These are phyloP conservation scores for Penicillium sp. DNA, from an alignment of 2,329 filamentous ascomycete genomes.

Conservation along the genomic window DNA sequence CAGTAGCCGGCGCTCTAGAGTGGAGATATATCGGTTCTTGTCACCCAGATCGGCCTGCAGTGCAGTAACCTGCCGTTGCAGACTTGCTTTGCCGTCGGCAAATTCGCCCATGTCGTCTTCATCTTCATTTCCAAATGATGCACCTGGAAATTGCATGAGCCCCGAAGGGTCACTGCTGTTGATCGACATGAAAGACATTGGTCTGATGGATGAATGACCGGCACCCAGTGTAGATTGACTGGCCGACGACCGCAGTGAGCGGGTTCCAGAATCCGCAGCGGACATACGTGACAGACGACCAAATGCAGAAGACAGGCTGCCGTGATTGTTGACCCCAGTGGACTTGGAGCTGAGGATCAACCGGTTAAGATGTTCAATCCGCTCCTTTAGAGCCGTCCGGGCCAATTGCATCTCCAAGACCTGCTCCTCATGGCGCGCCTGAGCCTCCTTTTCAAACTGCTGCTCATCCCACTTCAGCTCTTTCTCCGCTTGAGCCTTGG, in stretches of 20 bases:
- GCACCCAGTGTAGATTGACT: slow-evolving; percentile 59
- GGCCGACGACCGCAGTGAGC: slow-evolving; percentile 68
- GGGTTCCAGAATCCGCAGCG: slow-evolving; percentile 39
- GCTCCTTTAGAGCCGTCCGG: slow-evolving; percentile 90
- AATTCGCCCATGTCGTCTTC: slow-evolving; percentile 79
- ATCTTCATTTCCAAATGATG: slow-evolving; percentile 42
- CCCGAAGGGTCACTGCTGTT: slow-evolving; percentile 41
- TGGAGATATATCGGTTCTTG: slow-evolving; percentile 94
- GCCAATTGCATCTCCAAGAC: slow-evolving; percentile 98
- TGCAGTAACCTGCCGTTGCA: slow-evolving; percentile 83
- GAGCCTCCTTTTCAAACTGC: slow-evolving; percentile 77
- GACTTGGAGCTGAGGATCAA: slow-evolving; percentile 95
- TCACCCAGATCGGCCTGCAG: slow-evolving; percentile 93
- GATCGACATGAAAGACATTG: slow-evolving; percentile 66
- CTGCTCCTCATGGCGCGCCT: slow-evolving; percentile 89
- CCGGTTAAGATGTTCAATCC: slow-evolving; percentile 94
- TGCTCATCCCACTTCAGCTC: slow-evolving; percentile 66
- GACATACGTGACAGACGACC: slow-evolving; percentile 65
- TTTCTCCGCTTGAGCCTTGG: slow-evolving; percentile 63
- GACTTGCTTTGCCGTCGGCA: slow-evolving; percentile 79
- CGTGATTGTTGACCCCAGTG: slow-evolving; percentile 81
- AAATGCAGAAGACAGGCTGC: slow-evolving; percentile 64
- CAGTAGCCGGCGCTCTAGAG: slow-evolving; percentile 84
- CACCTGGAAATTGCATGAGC: slow-evolving; percentile 31
- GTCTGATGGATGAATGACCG: slow-evolving; percentile 59